These are phyloP conservation scores for Fraxinus sp. DNA, from an alignment of 305 asterid genomes.

Conservation along the genomic window DNA sequence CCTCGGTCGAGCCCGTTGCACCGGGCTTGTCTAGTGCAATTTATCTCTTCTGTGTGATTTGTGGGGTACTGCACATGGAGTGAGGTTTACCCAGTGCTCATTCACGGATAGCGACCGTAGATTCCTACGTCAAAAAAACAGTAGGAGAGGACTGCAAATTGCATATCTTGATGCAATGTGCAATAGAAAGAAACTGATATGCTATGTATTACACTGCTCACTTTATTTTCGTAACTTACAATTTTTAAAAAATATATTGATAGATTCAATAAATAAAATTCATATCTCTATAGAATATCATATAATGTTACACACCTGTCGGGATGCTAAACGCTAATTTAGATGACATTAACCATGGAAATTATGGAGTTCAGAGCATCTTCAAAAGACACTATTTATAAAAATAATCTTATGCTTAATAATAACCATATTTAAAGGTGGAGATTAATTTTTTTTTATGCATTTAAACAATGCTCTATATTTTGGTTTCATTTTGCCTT, in stretches of 20 bases:
- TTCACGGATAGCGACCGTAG: too few species aligned
- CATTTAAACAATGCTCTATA: not conserved
- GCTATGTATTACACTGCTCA: not conserved
- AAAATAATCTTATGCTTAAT: not conserved
- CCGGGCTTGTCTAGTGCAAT: too few species aligned
- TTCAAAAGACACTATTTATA: not conserved
- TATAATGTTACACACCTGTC: too few species aligned
- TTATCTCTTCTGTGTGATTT: too few species aligned
- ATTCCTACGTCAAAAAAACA: too few species aligned
- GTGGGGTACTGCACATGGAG: too few species aligned
- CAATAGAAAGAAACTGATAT: not conserved
- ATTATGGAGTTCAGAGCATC: not conserved
- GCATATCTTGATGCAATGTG: not conserved
- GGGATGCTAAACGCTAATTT: not conserved
- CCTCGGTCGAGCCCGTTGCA: too few species aligned
- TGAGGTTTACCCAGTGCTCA: too few species aligned
- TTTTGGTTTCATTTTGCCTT: not conserved
- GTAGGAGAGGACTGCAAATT: not conserved
- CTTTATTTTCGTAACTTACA: not conserved
- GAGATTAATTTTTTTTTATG: not conserved
- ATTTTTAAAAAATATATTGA: too few species aligned
- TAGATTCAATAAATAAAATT: not conserved
- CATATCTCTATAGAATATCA: not conserved
- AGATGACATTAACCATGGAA: not conserved
- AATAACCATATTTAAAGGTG: not conserved